Evolutionary conservation across 129 eudicot genomes (phyloP), one percentile per base, ranked within the genome.

Genomic region (Lactuca saligna): DNA sequence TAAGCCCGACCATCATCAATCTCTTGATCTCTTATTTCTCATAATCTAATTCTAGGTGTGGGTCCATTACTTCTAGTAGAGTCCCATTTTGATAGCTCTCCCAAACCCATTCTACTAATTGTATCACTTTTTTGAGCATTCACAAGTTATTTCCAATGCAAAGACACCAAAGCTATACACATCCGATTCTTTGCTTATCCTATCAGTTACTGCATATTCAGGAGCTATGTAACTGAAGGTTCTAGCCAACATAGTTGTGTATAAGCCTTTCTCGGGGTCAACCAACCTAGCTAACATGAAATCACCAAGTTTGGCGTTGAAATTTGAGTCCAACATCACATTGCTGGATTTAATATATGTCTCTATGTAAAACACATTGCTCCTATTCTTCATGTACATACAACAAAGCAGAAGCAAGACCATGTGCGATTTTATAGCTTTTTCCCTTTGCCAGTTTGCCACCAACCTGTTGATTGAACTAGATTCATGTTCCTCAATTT

Each of bases 201-300:
- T 65, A 0, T 83, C 83, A 1, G 80, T 77, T 29, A 65, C 16
- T 10, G 37, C 16, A 63, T 78, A 80, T 60, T 83, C 85, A 1
- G 83, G 89, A 2, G 85, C 83, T 73, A 84, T 60, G 73, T 84
- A 84, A 14, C 89, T 81, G 63, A 74, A 60, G 4, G 85, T 81
- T 54, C 89, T 79, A 0, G 81, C 86, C 49, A 80, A 20, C 31
- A 54, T 39, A 0, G 88, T 80, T 15, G 85, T 84, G 16, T 74
- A 62, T 0, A 70, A 44, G 2, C 62, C 89, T 55, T 74, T 77
- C 6, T 39, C 85, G 17, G 80, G 88, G 44, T 83, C 85, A 44
- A 80, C 78, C 7, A 83, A 55, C 62, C 75, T 63, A 1, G 88
- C 80, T 32, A 83, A 67, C 38, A 82, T 85, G 15, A 83, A 82